A percentile compares a stretch with the other conserved stretches of the same genome.
These are phyloP conservation scores for Mucor irregularis DNA, from an alignment of 371 early-diverging fungal species.

Conservation along the genomic window DNA sequence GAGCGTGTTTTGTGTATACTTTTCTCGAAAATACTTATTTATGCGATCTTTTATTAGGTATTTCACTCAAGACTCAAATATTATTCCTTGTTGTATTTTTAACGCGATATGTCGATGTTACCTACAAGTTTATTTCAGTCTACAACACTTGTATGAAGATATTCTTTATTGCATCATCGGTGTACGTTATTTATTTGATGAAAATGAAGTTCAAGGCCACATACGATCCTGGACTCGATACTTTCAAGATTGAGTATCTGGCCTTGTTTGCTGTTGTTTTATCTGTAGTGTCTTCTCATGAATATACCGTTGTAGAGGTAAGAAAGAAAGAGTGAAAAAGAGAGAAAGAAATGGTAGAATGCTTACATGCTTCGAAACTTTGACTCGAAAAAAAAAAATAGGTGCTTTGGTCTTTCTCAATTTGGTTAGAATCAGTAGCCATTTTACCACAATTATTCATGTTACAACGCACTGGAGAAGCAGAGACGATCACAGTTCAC, in stretches of 20 bases:
- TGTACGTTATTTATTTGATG: constrained; percentile 93
- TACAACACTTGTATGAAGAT: constrained; percentile 98
- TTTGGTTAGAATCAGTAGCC: constrained; percentile 97
- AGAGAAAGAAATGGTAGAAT: too few relatives aligned
- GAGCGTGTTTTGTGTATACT: neutral
- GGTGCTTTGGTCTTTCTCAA: constrained; percentile 96
- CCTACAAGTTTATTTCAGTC: constrained; percentile 69
- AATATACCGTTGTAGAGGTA: constrained; percentile 75
- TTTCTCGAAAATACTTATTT: neutral
- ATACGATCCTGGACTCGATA: constrained; percentile 91
- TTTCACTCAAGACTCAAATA: constrained; percentile 96
- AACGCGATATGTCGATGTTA: constrained; percentile 94
- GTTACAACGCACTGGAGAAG: constrained; percentile 96
- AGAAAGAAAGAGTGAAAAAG: neutral
- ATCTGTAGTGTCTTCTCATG: constrained; percentile 72
- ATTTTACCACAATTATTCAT: constrained; percentile 99
- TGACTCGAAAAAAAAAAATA: neutral
- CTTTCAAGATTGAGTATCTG: constrained; percentile 86
- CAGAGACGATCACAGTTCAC: constrained; percentile 98
- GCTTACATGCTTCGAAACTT: too few relatives aligned
- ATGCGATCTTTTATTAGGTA: constrained; percentile 54
- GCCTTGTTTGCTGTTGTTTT: constrained; percentile 64
- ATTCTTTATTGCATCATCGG: constrained; percentile 86
- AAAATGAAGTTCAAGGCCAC: constrained; percentile 82
- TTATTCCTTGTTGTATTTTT: constrained; percentile 92